Evolutionary conservation across 257 asterid genomes (phyloP).

Genomic region (Henckelia pumila): DNA sequence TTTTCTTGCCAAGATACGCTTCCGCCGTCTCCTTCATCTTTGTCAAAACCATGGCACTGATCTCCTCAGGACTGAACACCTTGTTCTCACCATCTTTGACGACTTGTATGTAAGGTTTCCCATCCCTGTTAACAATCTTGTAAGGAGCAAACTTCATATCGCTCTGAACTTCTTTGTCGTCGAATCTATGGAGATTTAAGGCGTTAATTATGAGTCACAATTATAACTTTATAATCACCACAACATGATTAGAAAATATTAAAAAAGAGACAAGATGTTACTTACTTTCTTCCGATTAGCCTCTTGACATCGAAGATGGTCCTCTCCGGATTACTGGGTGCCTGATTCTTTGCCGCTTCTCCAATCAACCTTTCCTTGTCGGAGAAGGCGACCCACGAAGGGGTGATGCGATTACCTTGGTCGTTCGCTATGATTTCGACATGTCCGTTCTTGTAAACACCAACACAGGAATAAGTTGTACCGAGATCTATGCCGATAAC

Average conservation of each 20-base stretch:
- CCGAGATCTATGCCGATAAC: conserved; percentile 79
- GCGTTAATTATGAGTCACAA: neutral
- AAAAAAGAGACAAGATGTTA: neutral
- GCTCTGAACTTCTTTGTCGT: conserved; percentile 71
- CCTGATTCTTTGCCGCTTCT: conserved; percentile 79
- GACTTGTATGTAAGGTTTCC: conserved; percentile 72
- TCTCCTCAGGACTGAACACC: conserved; percentile 86
- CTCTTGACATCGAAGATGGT: conserved; percentile 77
- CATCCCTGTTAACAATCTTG: conserved; percentile 75
- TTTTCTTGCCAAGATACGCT: conserved; percentile 77
- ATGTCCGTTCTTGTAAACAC: conserved; percentile 71
- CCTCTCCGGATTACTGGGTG: conserved; percentile 70
- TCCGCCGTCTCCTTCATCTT: conserved; percentile 94
- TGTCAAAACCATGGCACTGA: conserved; percentile 72
- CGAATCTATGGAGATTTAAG: conserved; percentile 47
- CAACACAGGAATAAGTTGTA: conserved; percentile 79
- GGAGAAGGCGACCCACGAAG: conserved; percentile 79
- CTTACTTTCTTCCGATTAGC: conserved; percentile 74
- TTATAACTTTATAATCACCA: neutral
- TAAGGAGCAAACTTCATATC: conserved; percentile 76
- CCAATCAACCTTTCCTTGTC: conserved; percentile 70
- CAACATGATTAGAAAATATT: no score
- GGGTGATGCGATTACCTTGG: conserved; percentile 79
- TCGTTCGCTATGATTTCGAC: conserved; percentile 78
- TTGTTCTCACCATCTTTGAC: conserved; percentile 68